Evolutionary conservation across 2,329 filamentous ascomycete genomes (phyloP).

Genomic region (Ramularia endophylla): DNA sequence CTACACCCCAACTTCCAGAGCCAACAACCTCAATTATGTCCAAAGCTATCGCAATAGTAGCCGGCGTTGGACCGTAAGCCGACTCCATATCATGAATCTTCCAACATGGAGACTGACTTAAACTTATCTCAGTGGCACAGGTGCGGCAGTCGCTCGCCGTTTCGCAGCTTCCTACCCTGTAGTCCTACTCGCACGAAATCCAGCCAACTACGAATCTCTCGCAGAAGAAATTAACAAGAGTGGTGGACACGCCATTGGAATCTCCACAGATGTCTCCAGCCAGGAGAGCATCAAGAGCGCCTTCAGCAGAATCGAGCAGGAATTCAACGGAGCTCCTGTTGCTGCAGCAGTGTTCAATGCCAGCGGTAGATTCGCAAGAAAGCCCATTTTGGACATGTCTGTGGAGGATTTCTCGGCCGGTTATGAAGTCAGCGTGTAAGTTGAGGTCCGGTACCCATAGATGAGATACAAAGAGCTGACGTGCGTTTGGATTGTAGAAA

Average conservation of each 20-base stretch:
- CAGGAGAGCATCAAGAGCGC: conserved; percentile 51
- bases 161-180: conserved; percentile 64
- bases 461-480: too few relatives aligned
- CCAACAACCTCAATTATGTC: conserved; percentile 36
- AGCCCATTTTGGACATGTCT: conserved; percentile 56
- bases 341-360: conserved; percentile 67
- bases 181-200: conserved; percentile 64
- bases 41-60: conserved; percentile 61
- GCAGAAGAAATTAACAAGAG: conserved; percentile 61
- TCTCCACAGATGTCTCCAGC: conserved; percentile 60
- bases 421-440: conserved; percentile 47
- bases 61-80: conserved; percentile 57
- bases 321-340: conserved; percentile 45
- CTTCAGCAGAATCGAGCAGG: conserved; percentile 56
- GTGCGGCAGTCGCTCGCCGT: conserved; percentile 54
- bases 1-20: too few relatives aligned
- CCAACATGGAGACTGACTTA: too few relatives aligned
- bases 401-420: conserved; percentile 51
- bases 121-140: conserved; percentile 49
- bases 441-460: too few relatives aligned
- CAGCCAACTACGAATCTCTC: conserved; percentile 59
- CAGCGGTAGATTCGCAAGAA: conserved; percentile 51
- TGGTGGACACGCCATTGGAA: conserved; percentile 65
- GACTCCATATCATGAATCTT: too few relatives aligned
- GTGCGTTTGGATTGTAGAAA: conserved; percentile 35